Evolutionary conservation across 306 rosid species (phyloP).

Genomic region (Rubus idaeus): DNA sequence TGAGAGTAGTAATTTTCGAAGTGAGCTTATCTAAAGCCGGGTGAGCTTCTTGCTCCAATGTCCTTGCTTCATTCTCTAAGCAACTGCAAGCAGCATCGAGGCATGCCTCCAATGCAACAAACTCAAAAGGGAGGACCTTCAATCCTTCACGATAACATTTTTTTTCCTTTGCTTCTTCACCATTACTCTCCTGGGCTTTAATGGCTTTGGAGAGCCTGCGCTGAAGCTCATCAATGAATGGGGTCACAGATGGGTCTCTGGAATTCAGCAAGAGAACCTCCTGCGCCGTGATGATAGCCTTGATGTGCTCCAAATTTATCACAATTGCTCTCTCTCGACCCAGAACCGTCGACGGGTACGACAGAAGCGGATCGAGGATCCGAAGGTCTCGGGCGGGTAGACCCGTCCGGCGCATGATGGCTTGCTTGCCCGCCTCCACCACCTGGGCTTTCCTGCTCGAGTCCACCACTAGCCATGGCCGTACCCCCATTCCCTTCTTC

Average conservation of each 20-base stretch:
- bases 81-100: slow-evolving; percentile 89
- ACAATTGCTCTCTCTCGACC: slow-evolving; percentile 89
- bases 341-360: slow-evolving; percentile 57
- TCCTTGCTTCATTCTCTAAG: slow-evolving; percentile 79
- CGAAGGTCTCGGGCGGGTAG: slow-evolving; percentile 90
- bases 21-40: slow-evolving; percentile 95
- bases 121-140: slow-evolving; percentile 85
- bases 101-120: slow-evolving; percentile 85
- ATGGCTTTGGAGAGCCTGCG: too few relatives aligned
- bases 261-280: slow-evolving; percentile 85
- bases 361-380: slow-evolving; percentile 71
- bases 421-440: slow-evolving; percentile 82
- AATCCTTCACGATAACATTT: slow-evolving; percentile 39
- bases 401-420: slow-evolving; percentile 88
- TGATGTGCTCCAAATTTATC: slow-evolving; percentile 73
- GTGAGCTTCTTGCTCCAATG: slow-evolving; percentile 87
- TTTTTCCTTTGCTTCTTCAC: too few relatives aligned
- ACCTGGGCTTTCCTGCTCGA: slow-evolving; percentile 57
- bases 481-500: slow-evolving; percentile 71
- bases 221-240: slow-evolving; percentile 45
- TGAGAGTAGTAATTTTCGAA: slow-evolving; percentile 90
- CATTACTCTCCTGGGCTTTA: too few relatives aligned
- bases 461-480: slow-evolving; percentile 75
- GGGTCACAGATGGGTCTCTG: slow-evolving; percentile 81
- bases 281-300: slow-evolving; percentile 84